These are phyloP conservation scores for Limtongozyma cylindracea DNA, from an alignment of 805 yeast genomes.

Conservation along the genomic window DNA sequence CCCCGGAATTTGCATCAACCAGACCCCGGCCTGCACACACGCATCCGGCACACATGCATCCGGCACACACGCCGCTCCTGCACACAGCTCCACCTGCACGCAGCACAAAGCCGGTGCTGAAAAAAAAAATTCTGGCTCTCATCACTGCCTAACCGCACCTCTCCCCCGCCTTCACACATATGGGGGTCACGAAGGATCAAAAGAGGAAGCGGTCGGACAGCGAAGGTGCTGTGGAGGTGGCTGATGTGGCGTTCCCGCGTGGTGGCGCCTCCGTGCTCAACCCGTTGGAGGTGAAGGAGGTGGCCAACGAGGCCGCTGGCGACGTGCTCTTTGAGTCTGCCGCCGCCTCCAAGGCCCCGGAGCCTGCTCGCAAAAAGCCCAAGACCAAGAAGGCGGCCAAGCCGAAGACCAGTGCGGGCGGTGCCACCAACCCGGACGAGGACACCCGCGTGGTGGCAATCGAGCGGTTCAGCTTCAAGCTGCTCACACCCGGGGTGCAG, in stretches of 20 bases:
- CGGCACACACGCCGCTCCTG: no score
- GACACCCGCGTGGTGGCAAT: slow-evolving; percentile 17
- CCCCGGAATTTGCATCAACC: no score
- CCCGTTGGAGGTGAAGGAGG: slow-evolving; percentile 78
- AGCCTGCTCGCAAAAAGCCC: slow-evolving; percentile 2
- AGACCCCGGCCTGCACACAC: no score
- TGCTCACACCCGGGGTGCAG: slow-evolving; percentile 40
- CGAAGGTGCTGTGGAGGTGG: no score
- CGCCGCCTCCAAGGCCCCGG: slow-evolving; percentile 5
- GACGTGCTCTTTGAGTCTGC: slow-evolving; percentile 60
- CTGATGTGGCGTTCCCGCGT: slow-evolving; percentile 73
- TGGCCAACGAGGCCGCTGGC: slow-evolving; percentile 73
- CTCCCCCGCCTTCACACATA: no score
- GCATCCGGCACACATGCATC: no score
- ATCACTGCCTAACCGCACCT: no score
- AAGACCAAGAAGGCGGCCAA: slow-evolving; percentile 4
- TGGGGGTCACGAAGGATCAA: no score
- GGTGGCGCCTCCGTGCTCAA: slow-evolving; percentile 80
- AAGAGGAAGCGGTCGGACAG: no score
- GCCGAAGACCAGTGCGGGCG: slow-evolving; percentile 2
- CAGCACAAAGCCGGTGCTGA: no score
- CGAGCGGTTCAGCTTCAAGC: slow-evolving; percentile 36
- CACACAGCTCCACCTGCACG: no score
- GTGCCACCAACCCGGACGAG: slow-evolving; percentile 5
- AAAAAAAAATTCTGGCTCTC: no score